Base-by-base conservation (phyloP, 768 basidiomycete genomes). In the Mycena rebaudengoi region DNA sequence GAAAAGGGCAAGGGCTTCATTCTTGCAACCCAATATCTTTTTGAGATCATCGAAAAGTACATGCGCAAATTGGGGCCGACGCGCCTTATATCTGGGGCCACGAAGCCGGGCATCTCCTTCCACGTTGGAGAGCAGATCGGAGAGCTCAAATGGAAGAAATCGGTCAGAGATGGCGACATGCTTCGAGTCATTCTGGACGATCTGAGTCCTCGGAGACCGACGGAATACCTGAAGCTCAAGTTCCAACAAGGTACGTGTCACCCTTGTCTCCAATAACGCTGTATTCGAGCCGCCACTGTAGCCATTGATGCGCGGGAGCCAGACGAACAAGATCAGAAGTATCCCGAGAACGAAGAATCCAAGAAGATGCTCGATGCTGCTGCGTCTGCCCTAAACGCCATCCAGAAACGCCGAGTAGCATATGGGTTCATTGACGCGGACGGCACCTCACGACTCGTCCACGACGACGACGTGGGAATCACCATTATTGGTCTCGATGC, bases 1-100 rank as follows among this genome's bases (percentile, higher is more conserved):
- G 61, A 62, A n/a, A 62, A 62, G 39, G 61, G 61, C 1, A 62
- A 62, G 21, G 61, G 61, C 3, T 62, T 62, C 20, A 56, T 62
- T 7, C 21, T 62, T 5, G 61, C 61, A 16, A 62, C 40, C 1
- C 61, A 62, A 43, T 56, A 49, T 25, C 32, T 55, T 0, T 28
- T 48, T 21, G 61, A 62, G 26, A 28, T 23, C 20, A 41, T 62
- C 26, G 60, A 52, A 14, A 20, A 20, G 41, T n/a, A n/a, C n/a
- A 37, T 37, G 35, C 18, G 35, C 11, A 18, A 37, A 10, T 37
- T 37, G 35, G 21, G 21, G 8, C 13, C 11, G 12, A 13, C 43
- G 43, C 12, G 21, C 21, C 21, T 13, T 8, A 21, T 8, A 44
- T 12, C 43, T 21, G 21, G 12, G 12, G 12, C 8, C 12, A 11